Evolutionary conservation across 2,329 filamentous ascomycete genomes (phyloP).

Genomic region (Colletotrichum ledebouriae): DNA sequence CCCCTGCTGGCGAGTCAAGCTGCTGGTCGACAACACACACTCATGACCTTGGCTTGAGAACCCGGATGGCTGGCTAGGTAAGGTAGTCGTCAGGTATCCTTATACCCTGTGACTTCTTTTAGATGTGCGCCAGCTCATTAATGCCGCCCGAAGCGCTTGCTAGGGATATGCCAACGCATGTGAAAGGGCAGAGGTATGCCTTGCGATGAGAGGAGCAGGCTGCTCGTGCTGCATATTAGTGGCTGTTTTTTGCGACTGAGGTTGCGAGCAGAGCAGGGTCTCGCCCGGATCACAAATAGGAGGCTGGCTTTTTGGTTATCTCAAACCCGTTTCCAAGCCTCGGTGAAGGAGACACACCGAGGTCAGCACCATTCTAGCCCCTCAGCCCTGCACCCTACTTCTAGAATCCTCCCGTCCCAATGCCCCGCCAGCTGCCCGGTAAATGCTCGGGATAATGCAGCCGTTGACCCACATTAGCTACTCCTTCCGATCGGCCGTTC

Average conservation of each 20-base stretch:
- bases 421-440: conserved; percentile 20
- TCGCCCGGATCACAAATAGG: conserved; percentile 23
- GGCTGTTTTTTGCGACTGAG: conserved; percentile 13
- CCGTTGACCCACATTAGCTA: conserved; percentile 18
- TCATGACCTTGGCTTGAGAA: conserved; percentile 33
- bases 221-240: conserved; percentile 58
- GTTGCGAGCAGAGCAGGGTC: conserved; percentile 18
- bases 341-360: conserved; percentile 28
- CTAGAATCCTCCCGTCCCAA: background rate
- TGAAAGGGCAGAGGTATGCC: too few relatives aligned
- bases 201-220: too few relatives aligned
- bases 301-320: conserved; percentile 34
- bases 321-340: background rate
- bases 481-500: conserved; percentile 17
- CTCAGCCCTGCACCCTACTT: conserved; percentile 13
- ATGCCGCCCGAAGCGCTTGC: too few relatives aligned
- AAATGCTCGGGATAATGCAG: conserved; percentile 35
- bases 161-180: too few relatives aligned
- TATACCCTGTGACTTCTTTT: conserved; percentile 30
- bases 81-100: conserved; percentile 10
- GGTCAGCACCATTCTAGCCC: conserved; percentile 7
- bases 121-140: conserved; percentile 53
- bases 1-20: conserved; percentile 30
- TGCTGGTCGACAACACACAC: conserved; percentile 31
- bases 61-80: conserved; percentile 32